A percentile compares a stretch with the other conserved stretches of the same genome.
phyloP scores from a whole-genome alignment of 2,329 filamentous ascomycete genomes.

The Alternaria conjuncta region DNA sequence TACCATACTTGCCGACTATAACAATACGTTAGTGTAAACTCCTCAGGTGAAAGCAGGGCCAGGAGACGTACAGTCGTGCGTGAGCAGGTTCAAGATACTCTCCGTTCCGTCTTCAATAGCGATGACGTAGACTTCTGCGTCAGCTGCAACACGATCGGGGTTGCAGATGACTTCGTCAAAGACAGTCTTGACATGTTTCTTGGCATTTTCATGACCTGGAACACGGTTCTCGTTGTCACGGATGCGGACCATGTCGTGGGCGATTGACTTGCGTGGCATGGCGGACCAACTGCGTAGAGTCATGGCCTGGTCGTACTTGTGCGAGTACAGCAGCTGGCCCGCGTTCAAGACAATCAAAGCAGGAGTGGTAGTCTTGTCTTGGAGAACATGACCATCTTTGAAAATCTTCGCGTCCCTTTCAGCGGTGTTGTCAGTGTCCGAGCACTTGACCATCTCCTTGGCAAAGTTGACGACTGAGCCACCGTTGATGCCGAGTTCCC shows the following conservation, averaged over 20 bases:
- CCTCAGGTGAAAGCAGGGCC: background rate
- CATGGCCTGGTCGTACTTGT: conserved; percentile 66
- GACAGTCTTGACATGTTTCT: conserved; percentile 70
- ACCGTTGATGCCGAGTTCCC: conserved; percentile 68
- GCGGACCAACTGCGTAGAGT: conserved; percentile 63
- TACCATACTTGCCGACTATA: conserved; percentile 33
- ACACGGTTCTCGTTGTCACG: conserved; percentile 66
- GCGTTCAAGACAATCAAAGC: conserved; percentile 79
- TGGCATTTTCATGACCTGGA: conserved; percentile 62
- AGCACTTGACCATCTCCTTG: conserved; percentile 50
- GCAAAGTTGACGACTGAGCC: conserved; percentile 75
- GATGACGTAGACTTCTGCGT: conserved; percentile 71
- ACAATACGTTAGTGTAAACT: conserved; percentile 8
- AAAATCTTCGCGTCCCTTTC: conserved; percentile 20
- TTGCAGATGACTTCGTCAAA: conserved; percentile 68
- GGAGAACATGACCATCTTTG: conserved; percentile 26
- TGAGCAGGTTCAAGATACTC: conserved; percentile 64
- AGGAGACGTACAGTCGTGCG: conserved; percentile 57
- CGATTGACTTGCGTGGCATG: conserved; percentile 65
- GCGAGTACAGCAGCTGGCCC: conserved; percentile 79
- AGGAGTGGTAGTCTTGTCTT: conserved; percentile 44
- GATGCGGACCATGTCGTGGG: conserved; percentile 63
- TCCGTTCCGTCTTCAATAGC: conserved; percentile 72
- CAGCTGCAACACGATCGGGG: conserved; percentile 50
- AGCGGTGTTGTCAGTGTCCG: conserved; percentile 4